Conservation (phyloP, 2,329 filamentous ascomycete genomes). For the Trichoderma sp. region DNA sequence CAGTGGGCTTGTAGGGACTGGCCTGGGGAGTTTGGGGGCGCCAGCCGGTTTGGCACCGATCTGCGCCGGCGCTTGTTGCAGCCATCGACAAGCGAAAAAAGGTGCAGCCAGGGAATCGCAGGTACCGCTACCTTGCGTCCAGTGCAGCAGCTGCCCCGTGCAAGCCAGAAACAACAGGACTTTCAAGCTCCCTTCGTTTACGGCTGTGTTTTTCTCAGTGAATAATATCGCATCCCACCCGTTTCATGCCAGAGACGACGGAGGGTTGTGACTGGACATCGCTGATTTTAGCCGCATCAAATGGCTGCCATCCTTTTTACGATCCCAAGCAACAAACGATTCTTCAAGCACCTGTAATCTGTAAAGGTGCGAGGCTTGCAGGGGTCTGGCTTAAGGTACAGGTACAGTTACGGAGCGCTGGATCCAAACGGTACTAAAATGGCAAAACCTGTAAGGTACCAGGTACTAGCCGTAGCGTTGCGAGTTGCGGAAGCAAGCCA, state of each 20-base stretch:
- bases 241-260: not conserved
- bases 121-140: constrained; percentile 1
- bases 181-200: not conserved
- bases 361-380: not conserved
- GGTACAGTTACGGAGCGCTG: not conserved
- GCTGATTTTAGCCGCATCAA: not conserved
- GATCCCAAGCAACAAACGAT: not conserved
- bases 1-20: constrained; percentile 4
- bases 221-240: not conserved
- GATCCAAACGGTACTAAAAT: not conserved
- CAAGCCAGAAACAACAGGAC: not conserved
- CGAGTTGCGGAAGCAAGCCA: constrained; percentile 9
- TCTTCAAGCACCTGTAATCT: not conserved
- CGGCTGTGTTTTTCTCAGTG: not conserved
- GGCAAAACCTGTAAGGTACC: constrained; percentile 7
- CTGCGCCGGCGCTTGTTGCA: constrained; percentile 21
- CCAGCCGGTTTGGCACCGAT: constrained; percentile 20
- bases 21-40: constrained; percentile 5
- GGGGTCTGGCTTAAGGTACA: not conserved
- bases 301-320: not conserved
- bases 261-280: not conserved
- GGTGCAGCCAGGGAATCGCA: not conserved
- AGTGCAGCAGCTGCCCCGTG: not conserved
- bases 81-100: constrained; percentile 14
- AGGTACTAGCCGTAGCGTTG: not conserved